Base-by-base conservation (phyloP, 2,329 filamentous ascomycete genomes). In the Didymella exigua region DNA sequence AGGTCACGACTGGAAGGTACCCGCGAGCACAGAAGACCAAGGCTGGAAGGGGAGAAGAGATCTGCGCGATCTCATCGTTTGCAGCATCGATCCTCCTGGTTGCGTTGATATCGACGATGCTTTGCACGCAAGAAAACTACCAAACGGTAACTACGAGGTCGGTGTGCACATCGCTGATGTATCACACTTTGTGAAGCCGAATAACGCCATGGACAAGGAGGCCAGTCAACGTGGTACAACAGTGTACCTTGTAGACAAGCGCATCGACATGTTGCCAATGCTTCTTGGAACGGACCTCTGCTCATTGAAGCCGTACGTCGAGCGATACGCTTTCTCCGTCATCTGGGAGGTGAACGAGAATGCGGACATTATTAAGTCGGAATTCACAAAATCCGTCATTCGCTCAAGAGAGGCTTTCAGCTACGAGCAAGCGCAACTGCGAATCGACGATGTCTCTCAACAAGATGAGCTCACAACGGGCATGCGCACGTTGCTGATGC, bases 61-160 rank as follows among this genome's bases (percentile, higher is more conserved):
- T 78, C 82, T 98, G 34, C 85, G 95, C 63, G 86, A 88, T 63
- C 84, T 97, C 11, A 82, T 96, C 37, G 91, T 99, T 60, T 99
- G 95, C 83, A 98, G 93, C 77, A 99, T 99, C 68, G 95, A 99
- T 72, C 95, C 95, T 43, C 86, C 91, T 26, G 93, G 93, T 2
- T 99, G 95, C 76, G 93, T 98, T 69, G 95, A 99, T 79, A 99
- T 99, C 54, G 95, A 99, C 68, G 96, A 99, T 76, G 95, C 95
- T 16, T 84, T 99, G 6, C 96, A 99, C 75, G 93, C 95, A 6
- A 84, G 87, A 57, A 82, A 84, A 45, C 79, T 99, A 19, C 88
- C 91, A 0, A 98, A 98, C 68, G 95, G 96, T 37, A 97, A 98
- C 74, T 93, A 87, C 62, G 91, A 98, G 75, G 92, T 99, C 9